Base-by-base conservation (phyloP, 352 stramenopile genomes). In the Phytophthora citrophthora region DNA sequence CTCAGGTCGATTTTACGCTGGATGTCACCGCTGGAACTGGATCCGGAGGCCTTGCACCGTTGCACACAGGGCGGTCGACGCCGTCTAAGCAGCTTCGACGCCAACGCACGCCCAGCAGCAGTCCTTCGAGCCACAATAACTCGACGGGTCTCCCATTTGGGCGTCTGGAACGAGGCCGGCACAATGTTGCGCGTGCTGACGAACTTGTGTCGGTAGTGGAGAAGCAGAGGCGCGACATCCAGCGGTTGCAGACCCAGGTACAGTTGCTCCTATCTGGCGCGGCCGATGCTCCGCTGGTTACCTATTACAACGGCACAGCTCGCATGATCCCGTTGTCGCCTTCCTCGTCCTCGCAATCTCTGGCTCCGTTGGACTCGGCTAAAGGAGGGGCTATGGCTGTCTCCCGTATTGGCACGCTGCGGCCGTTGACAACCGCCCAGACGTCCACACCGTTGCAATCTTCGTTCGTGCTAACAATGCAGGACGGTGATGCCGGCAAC, bases 201-300 rank as follows among this genome's bases (percentile, higher is more conserved):
- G 80, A 91, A 26, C 67, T 91, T 18, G 61, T 68, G 3, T 55
- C 54, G 3, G 59, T 84, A 1, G 64, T 92, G 2, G 72, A 86
- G 5, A 74, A 74, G n/a, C 86, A 92, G 50, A 86, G 79, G 51
- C 74, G 69, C 10, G 83, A 94, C 38, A 92, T 92, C 54, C 74
- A 90, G 46, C 81, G 80, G 0, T 59, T 94, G 4, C 82, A 93
- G 47, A 78, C 38, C 5, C 81, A 90, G 65, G 79, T 94, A 27
- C 70, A 91, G 49, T 38, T 94, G 8, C 49, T 94, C 1, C 53
- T 94, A 20, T 61, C 79, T 0, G 68, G 77, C 0, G 68, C 85
- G 18, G 52, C 54, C 4, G 46, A 72, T 59, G 64, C 66, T 50
- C 51, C 34, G 23, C 15, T 66, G 47, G 34, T 60, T 24, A 43